Evolutionary conservation across 331 rosid genomes (phyloP), one percentile per base, ranked within the genome.

Genomic region (Pyracantha coccinea): DNA sequence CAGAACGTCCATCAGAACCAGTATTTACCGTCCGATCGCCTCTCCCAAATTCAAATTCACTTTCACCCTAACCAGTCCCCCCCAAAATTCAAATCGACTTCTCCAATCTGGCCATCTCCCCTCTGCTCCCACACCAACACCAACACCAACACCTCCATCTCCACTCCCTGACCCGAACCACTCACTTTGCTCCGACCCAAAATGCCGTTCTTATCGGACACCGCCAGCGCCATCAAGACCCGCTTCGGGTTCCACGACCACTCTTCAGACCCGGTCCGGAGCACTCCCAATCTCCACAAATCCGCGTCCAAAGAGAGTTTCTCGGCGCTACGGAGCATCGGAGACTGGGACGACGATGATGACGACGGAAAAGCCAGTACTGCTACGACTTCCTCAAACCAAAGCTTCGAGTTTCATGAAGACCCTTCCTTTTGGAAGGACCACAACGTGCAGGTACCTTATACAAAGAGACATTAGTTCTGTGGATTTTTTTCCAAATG

Each of bases 401-500:
- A 83, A 68, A 85, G 88, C 82, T 94, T 92, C 61, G 99, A 94
- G 85, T 53, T 94, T 31, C 52, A 17, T 3, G 97, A 94, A 47
- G 99, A 92, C 55, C 97, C 99, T 19, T 85, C 97, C 38, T 94
- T 94, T 82, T 94, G 99, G 99, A 92, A 87, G 80, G 99, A 92
- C 73, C 96, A 92, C 80, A 94, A 92, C 77, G 99, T 94, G 28
- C 97, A 94, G 99, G 99, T 94, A 84, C 16, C 28, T 35, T 21
- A 12, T 10, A 14, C 4, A 24, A 14, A 11, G 32, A 16, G 20
- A 5, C 19, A 2, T 58, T 58, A 28, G 7, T 17, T 58, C 31
- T 58, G 7, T 12, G 28, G 29, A 58, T 6, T 24, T 52, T 13
- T 12, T 50, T n/a, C 4, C 7, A 66, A 52, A 8, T 33, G 4